Percentiles rank a stretch among this genome's conserved stretches.
Evolutionary conservation across 352 stramenopile genomes (phyloP).

Genomic region (Globisporangium irregulare): DNA sequence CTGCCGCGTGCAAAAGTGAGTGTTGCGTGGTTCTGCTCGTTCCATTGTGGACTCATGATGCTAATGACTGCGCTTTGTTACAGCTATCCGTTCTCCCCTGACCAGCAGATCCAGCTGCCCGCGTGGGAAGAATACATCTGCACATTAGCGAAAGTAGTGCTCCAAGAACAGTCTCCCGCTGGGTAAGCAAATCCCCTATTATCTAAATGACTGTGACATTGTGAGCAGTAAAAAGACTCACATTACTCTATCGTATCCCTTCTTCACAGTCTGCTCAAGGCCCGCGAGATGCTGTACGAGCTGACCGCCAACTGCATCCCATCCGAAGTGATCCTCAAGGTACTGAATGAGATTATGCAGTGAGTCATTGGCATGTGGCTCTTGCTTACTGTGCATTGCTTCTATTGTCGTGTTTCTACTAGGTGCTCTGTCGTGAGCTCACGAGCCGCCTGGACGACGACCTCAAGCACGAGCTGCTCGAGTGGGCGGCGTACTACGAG

Average conservation of each 20-base stretch:
- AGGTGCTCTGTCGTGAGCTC: constrained; percentile 81
- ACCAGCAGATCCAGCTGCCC: constrained; percentile 83
- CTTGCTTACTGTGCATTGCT: background rate
- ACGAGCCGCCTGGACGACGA: constrained; percentile 94
- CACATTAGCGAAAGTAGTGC: constrained; percentile 92
- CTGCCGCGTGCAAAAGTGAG: constrained; percentile 75
- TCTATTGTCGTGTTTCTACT: background rate
- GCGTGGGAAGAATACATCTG: constrained; percentile 99
- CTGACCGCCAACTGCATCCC: constrained; percentile 98
- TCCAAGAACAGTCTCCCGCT: constrained; percentile 94
- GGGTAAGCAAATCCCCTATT: constrained; percentile 31
- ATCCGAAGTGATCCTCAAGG: constrained; percentile 95
- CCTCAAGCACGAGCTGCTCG: constrained; percentile 95
- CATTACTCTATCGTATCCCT: background rate
- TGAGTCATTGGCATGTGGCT: background rate
- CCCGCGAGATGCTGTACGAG: constrained; percentile 98
- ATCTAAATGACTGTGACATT: background rate
- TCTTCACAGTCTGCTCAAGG: constrained; percentile 80
- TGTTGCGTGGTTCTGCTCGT: background rate
- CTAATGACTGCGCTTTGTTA: background rate
- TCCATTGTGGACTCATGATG: background rate
- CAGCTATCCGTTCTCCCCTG: constrained; percentile 82
- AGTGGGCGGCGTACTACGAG: constrained; percentile 88
- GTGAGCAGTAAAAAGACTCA: constrained; percentile 7
- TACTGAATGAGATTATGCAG: constrained; percentile 11